Evolutionary conservation across 768 basidiomycete species (phyloP).

Genomic region (Cystobasidium tubakii): DNA sequence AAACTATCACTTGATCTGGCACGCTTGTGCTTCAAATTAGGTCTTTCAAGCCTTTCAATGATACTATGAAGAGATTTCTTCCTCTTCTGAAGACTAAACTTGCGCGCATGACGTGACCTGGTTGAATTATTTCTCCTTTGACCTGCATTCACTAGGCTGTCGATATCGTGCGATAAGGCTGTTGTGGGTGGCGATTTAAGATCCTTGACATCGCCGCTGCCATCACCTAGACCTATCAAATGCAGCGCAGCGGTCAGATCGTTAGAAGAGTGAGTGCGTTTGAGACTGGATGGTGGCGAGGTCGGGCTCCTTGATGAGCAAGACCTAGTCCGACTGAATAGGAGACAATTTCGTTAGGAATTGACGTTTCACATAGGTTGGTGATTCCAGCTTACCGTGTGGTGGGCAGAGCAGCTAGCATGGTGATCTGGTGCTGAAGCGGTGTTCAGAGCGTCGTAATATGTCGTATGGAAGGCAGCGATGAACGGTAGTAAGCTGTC

Average conservation of each 20-base stretch:
- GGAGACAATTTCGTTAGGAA: neutral
- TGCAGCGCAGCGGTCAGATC: constrained; percentile 22
- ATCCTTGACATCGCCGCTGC: neutral
- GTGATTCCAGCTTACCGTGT: neutral
- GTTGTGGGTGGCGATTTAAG: neutral
- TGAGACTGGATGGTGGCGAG: neutral
- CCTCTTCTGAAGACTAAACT: constrained; percentile 21
- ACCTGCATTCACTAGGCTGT: neutral
- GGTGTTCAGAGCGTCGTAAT: neutral
- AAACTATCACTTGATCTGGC: neutral
- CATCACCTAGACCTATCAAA: constrained; percentile 14
- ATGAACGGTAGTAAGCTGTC: too few relatives aligned
- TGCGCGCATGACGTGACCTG: constrained; percentile 19
- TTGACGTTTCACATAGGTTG: too few relatives aligned
- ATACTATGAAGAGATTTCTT: neutral
- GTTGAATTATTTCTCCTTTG: neutral
- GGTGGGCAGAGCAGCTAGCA: neutral
- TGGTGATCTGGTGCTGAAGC: neutral
- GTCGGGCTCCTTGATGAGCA: neutral
- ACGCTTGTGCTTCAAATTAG: neutral
- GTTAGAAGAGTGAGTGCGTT: constrained; percentile 17
- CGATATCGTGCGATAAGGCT: neutral
- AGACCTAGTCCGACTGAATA: neutral
- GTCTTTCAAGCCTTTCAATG: neutral
- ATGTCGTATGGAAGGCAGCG: too few relatives aligned